Base-by-base conservation (phyloP, 2,329 filamentous ascomycete species). In the Chrysoporthe cubensis region DNA sequence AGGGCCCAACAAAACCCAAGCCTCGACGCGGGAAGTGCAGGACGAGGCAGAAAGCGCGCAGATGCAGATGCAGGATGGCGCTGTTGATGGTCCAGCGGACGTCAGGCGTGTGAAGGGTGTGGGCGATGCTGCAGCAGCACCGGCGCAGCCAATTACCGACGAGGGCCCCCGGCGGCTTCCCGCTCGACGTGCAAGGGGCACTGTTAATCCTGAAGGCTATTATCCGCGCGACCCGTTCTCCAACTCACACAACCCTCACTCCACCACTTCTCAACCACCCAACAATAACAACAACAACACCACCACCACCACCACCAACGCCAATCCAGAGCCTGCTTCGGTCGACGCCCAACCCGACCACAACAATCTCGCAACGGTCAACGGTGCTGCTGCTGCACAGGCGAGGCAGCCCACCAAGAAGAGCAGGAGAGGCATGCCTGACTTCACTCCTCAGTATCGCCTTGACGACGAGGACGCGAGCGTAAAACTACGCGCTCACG, bases 271-370 rank as follows among this genome's bases (percentile, higher is more conserved):
- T 58, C 63, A 57, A 42, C 18, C 16, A n/a, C 57, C 37, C 34
- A 60, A 21, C n/a, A 43, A 34, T 8, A 44, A 40, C 70, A 66
- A 68, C 66, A 73, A 71, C 69, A 71, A 71, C 58, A 64, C 8
- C 34, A 37, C 67, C 63, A 62, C 59, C 68, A 54, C 52, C 54
- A 61, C 46, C 67, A 66, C 66, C 67, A 54, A 46, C 57, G 37
- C 66, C 66, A 63, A 52, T 62, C 32, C 50, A 54, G 21, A 54
- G 3, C 9, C 26, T 54, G 50, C 50, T 9, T 26, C 26, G 16
- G 50, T 54, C 50, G 62, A 58, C 67, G 26, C 7, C 64, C 44
- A 44, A 40, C 67, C 65, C n/a, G 58, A 66, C n/a, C 59, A 63
- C 46, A 56, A 67, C 58, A 56, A 58, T 68, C 52, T 14, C 37